Conservation (phyloP, 1,284 basidiomycete species). For the Porogramme epimiltina region DNA sequence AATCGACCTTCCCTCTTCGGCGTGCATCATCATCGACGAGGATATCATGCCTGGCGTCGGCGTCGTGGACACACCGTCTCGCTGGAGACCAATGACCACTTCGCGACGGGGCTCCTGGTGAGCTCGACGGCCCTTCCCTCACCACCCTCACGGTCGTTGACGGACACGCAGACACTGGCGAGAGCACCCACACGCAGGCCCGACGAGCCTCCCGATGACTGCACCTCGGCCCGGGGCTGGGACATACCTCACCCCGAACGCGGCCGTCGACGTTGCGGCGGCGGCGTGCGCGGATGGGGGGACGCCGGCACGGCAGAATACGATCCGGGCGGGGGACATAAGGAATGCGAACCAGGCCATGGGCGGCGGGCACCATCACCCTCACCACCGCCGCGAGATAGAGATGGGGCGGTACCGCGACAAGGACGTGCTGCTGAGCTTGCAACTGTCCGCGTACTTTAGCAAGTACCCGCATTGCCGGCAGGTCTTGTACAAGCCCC, state of each 20-base stretch:
- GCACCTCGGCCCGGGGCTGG: slow-evolving; percentile 16
- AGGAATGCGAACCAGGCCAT: slow-evolving; percentile 5
- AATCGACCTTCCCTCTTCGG: slow-evolving; percentile 51
- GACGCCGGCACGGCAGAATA: slow-evolving; percentile 13
- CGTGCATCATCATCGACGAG: slow-evolving; percentile 68
- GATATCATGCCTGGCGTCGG: slow-evolving; percentile 51
- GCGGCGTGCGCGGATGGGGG: neutral
- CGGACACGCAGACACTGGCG: slow-evolving; percentile 27
- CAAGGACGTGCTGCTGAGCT: slow-evolving; percentile 89
- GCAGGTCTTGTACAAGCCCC: slow-evolving; percentile 92
- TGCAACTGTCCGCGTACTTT: slow-evolving; percentile 94
- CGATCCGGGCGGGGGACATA: slow-evolving; percentile 19
- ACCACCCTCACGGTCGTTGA: slow-evolving; percentile 26
- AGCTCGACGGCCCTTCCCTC: slow-evolving; percentile 48
- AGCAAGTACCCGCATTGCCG: slow-evolving; percentile 98
- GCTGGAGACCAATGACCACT: slow-evolving; percentile 72
- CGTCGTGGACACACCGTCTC: slow-evolving; percentile 71
- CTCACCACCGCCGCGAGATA: slow-evolving; percentile 36
- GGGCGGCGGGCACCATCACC: slow-evolving; percentile 13
- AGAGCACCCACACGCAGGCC: slow-evolving; percentile 32
- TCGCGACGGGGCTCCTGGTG: slow-evolving; percentile 84
- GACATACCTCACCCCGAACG: slow-evolving; percentile 9
- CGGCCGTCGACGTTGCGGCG: slow-evolving; percentile 1
- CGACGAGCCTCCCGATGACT: slow-evolving; percentile 29
- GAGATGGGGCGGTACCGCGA: slow-evolving; percentile 81